phyloP scores from a whole-genome alignment of 2,329 filamentous ascomycete species.

The Cladosporium sp. region DNA sequence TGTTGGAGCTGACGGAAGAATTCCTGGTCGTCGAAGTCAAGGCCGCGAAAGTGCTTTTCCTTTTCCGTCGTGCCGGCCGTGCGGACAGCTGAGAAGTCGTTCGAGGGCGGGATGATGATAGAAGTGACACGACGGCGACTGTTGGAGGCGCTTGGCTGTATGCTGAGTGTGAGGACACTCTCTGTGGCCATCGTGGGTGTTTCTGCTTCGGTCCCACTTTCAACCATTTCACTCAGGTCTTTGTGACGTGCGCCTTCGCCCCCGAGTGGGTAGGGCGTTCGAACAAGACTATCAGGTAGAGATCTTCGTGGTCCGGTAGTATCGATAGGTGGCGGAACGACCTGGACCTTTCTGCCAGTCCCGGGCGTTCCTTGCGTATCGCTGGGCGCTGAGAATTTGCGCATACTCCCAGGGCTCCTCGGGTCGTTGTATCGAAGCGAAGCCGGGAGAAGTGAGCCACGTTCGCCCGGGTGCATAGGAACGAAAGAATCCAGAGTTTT shows the following conservation, averaged over 20 bases:
- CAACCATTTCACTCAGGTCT: slow-evolving; percentile 17
- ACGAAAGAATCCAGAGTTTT: slow-evolving; percentile 15
- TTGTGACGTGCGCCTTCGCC: slow-evolving; percentile 19
- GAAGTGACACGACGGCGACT: slow-evolving; percentile 20
- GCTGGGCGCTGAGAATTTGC: slow-evolving; percentile 7
- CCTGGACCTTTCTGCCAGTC: slow-evolving; percentile 22
- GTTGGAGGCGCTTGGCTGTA: slow-evolving; percentile 23
- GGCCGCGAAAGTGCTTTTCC: neutral
- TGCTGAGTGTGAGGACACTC: slow-evolving; percentile 27
- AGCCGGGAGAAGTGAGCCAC: slow-evolving; percentile 19
- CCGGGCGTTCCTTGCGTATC: neutral
- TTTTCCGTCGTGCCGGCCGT: neutral
- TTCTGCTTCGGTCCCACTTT: slow-evolving; percentile 5
- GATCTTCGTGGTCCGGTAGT: slow-evolving; percentile 18
- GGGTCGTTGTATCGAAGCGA: slow-evolving; percentile 20
- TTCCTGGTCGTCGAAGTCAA: slow-evolving; percentile 29
- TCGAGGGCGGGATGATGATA: slow-evolving; percentile 26
- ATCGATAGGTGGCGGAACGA: slow-evolving; percentile 31
- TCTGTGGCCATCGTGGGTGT: slow-evolving; percentile 16
- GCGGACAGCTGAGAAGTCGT: slow-evolving; percentile 21
- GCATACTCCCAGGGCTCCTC: slow-evolving; percentile 17
- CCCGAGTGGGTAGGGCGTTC: slow-evolving; percentile 29
- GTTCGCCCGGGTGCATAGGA: slow-evolving; percentile 12
- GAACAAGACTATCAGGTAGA: slow-evolving; percentile 24
- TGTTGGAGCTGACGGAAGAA: slow-evolving; percentile 27